Base-by-base conservation (phyloP, 1,284 basidiomycete genomes). In the Apiotrichum domesticum region DNA sequence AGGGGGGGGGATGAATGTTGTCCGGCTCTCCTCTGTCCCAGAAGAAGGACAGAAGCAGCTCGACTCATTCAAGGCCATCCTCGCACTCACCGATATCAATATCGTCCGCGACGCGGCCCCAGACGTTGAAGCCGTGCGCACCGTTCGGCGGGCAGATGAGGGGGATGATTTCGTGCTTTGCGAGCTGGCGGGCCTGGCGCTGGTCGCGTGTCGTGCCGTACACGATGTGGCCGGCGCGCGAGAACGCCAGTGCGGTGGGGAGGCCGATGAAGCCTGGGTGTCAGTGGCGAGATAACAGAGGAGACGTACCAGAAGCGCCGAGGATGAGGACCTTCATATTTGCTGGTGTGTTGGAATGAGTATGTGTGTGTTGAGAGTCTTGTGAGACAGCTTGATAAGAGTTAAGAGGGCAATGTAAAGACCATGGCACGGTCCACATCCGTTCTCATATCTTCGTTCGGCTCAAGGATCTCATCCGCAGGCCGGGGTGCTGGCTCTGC, bases 141-240 rank as follows among this genome's bases (percentile, higher is more conserved):
- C 77, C 67, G 11, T 66, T 61, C 1, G 70, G 64, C 33, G 81
- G 78, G 13, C 76, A 76, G 6, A 83, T 66, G 55, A 83, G 54
- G 0, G 83, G 81, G 33, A 80, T 78, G 58, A 84, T 81, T 69
- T 83, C 82, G 64, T 81, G 77, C 11, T 75, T 73, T 1, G 75
- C 73, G 2, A 83, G 73, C 48, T 77, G 76, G 0, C 74, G 77
- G 1, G 59, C 64, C 3, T 52, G 51, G 54, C 79, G 79, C 5
- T 61, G 66, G 6, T 75, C 71, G 4, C 82, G 79, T 0, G 80
- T 81, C 11, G 77, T 70, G 29, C 82, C 82, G 55, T 80, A 82
- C 4, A 83, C 82, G 33, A 78, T 75, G 60, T 84, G 81, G 0
- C 82, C 82, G 0, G 78, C 79, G n/a, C 82, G 78, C 4, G 77